Evolutionary conservation across 768 basidiomycete species (phyloP).

Genomic region (Leucogyrophana mollusca): DNA sequence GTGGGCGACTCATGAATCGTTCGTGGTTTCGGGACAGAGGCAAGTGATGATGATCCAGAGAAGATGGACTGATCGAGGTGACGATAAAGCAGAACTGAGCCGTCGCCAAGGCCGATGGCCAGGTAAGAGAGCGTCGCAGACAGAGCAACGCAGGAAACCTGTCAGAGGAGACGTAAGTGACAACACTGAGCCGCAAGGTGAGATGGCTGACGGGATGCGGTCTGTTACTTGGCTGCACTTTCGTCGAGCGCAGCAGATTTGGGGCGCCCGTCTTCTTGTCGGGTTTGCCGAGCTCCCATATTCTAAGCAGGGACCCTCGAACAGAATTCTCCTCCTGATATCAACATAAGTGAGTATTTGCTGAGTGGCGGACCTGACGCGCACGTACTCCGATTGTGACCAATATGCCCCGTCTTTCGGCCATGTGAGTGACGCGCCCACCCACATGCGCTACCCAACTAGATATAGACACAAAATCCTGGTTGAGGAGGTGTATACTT

Average conservation of each 20-base stretch:
- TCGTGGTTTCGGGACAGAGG: conserved; percentile 82
- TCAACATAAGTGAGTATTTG: conserved; percentile 2
- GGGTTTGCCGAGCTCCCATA: conserved; percentile 81
- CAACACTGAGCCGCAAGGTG: conserved; percentile 3
- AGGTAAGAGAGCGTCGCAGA: conserved; percentile 79
- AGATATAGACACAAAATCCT: conserved; percentile 64
- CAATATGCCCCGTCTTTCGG: conserved; percentile 75
- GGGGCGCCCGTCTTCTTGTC: conserved; percentile 68
- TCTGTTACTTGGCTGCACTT: conserved; percentile 71
- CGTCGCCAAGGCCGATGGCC: conserved; percentile 92
- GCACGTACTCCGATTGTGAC: conserved; percentile 84
- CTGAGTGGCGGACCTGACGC: neutral
- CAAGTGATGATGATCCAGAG: conserved; percentile 59
- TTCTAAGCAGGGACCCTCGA: conserved; percentile 71
- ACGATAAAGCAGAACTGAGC: conserved; percentile 87
- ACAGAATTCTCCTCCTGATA: conserved; percentile 72
- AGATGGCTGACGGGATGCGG: conserved; percentile 70
- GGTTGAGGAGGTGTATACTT: conserved; percentile 71
- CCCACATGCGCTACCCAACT: conserved; percentile 81
- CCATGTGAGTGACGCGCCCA: conserved; percentile 86
- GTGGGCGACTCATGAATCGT: conserved; percentile 78
- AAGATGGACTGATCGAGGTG: conserved; percentile 89
- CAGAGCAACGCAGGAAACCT: conserved; percentile 80
- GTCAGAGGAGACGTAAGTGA: conserved; percentile 4
- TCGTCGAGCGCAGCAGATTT: conserved; percentile 67